Evolutionary conservation across 2,329 filamentous ascomycete genomes (phyloP).

Genomic region (Microsporum canis): DNA sequence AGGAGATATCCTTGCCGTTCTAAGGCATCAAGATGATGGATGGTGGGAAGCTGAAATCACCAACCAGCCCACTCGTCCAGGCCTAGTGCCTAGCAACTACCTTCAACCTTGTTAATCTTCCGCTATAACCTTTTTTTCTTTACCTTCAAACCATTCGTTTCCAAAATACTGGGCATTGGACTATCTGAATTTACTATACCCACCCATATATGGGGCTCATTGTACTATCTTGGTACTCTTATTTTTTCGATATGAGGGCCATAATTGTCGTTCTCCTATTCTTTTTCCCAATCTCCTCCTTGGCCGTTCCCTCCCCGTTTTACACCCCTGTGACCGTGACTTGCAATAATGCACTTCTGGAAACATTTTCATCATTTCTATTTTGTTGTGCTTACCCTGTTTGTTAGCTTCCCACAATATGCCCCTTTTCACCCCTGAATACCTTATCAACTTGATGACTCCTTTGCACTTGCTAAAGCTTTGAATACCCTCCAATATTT

Average conservation of each 20-base stretch:
- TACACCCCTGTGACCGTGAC: neutral
- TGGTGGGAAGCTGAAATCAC: conserved; percentile 99
- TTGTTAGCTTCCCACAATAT: neutral
- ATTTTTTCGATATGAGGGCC: neutral
- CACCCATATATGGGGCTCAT: neutral
- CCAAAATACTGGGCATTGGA: neutral
- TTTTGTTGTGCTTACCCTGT: neutral
- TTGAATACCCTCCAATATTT: conserved; percentile 20
- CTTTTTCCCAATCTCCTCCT: neutral
- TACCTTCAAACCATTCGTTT: neutral
- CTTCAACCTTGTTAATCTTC: conserved; percentile 44
- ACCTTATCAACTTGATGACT: neutral
- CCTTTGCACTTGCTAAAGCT: neutral
- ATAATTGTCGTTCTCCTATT: neutral
- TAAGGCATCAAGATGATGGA: conserved; percentile 88
- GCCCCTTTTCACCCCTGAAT: neutral
- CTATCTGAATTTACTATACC: neutral
- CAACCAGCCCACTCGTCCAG: conserved; percentile 36
- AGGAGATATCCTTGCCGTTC: conserved; percentile 77
- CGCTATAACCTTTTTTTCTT: neutral
- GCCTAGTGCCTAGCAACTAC: conserved; percentile 57
- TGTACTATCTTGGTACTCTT: neutral
- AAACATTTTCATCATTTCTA: neutral
- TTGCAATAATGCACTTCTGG: neutral
- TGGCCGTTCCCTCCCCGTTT: neutral